phyloP scores from a whole-genome alignment of 176 grass and related monocot species.

The Secale cereale region DNA sequence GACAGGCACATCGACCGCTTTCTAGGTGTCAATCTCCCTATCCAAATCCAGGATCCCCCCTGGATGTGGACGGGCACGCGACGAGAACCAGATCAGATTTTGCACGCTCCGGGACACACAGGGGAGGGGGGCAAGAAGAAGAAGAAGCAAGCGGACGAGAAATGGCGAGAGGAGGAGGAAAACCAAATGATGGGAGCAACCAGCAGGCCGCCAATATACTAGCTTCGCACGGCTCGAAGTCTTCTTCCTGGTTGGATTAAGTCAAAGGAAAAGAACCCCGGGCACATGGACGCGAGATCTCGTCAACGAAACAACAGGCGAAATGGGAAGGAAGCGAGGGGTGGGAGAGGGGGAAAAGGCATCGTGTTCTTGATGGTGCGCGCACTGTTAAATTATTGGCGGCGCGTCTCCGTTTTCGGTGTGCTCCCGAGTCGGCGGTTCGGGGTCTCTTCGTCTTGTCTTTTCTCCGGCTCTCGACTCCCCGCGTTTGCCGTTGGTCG shows the following conservation, averaged over 20 bases:
- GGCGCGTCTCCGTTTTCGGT: background rate
- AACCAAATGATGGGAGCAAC: background rate
- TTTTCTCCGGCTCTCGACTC: background rate
- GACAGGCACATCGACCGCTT: background rate
- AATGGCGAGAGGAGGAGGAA: background rate
- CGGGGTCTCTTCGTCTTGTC: background rate
- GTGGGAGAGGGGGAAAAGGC: background rate
- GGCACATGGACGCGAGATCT: constrained; percentile 33
- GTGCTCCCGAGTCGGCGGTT: constrained; percentile 22
- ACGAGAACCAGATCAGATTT: constrained; percentile 27
- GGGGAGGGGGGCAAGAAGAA: constrained; percentile 5
- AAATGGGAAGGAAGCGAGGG: constrained; percentile 2
- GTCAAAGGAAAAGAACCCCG: constrained; percentile 10
- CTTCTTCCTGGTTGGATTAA: constrained; percentile 44
- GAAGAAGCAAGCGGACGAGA: constrained; percentile 13
- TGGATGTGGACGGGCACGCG: background rate
- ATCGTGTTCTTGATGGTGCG: background rate
- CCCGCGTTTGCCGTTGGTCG: background rate
- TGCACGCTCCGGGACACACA: background rate
- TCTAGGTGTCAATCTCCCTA: background rate
- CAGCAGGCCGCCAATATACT: background rate
- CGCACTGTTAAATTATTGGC: background rate
- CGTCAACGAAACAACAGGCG: constrained; percentile 22
- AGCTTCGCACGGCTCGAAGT: constrained; percentile 18
- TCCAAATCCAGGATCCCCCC: background rate